These are phyloP conservation scores for Suhomyces ambrosiae DNA, from an alignment of 1,139 yeast genomes.

Conservation along the genomic window DNA sequence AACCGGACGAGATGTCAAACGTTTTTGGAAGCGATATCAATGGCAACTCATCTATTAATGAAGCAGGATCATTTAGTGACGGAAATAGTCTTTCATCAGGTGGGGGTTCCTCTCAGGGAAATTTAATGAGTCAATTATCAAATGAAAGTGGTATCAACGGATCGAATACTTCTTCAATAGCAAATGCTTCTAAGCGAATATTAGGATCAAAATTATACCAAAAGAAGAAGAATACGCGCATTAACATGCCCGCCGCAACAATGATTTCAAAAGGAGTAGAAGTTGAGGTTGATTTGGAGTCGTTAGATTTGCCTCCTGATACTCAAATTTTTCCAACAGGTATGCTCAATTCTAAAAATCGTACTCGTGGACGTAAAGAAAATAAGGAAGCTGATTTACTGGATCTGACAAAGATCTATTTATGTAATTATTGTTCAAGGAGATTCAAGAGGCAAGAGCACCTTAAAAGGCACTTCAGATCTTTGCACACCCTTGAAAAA, in stretches of 20 bases:
- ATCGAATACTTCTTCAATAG: slow-evolving; percentile 23
- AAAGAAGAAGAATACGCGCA: slow-evolving; percentile 21
- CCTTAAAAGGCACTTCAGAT: slow-evolving; percentile 72
- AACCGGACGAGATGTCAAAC: slow-evolving; percentile 3
- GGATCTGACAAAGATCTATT: slow-evolving; percentile 44
- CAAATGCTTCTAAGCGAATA: slow-evolving; percentile 43
- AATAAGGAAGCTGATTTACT: slow-evolving; percentile 49
- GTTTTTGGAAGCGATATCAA: not conserved
- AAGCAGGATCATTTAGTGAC: slow-evolving; percentile 16
- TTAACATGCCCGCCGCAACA: slow-evolving; percentile 25
- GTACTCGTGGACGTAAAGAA: slow-evolving; percentile 50
- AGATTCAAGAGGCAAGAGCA: slow-evolving; percentile 80
- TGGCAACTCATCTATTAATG: slow-evolving; percentile 2
- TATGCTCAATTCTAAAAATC: slow-evolving; percentile 36
- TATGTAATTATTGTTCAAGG: slow-evolving; percentile 56
- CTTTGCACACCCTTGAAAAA: slow-evolving; percentile 72
- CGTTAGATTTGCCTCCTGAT: slow-evolving; percentile 45
- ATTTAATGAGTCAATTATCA: not conserved
- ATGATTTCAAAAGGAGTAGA: slow-evolving; percentile 36
- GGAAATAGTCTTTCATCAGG: slow-evolving; percentile 23
- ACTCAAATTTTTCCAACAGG: slow-evolving; percentile 42
- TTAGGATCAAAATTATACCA: slow-evolving; percentile 42
- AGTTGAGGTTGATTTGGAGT: slow-evolving; percentile 45
- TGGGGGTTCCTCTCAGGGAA: slow-evolving; percentile 14
- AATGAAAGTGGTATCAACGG: slow-evolving; percentile 1